Evolutionary conservation across 164 flowering plant genomes (phyloP).

Genomic region (Umbellularia californica): DNA sequence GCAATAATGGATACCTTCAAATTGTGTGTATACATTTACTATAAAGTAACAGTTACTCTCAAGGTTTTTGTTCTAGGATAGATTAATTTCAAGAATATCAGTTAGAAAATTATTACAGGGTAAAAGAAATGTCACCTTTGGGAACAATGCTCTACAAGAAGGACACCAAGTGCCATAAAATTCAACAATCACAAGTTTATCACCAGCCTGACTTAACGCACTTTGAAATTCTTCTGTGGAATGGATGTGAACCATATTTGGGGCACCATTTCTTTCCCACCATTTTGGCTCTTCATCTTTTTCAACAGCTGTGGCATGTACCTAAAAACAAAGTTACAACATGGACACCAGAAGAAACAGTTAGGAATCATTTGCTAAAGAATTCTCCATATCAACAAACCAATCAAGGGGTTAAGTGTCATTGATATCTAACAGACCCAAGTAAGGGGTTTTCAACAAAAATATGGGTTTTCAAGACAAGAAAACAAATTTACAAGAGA

Average conservation of each 20-base stretch:
- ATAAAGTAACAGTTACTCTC: too few relatives aligned
- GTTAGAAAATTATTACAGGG: not conserved
- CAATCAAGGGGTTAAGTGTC: too few relatives aligned
- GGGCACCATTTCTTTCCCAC: constrained; percentile 89
- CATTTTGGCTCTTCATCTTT: constrained; percentile 82
- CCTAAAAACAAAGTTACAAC: constrained; percentile 36
- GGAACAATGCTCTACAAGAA: constrained; percentile 89
- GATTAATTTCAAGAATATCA: too few relatives aligned
- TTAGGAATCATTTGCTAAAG: not conserved
- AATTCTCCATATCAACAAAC: too few relatives aligned
- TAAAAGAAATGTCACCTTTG: constrained; percentile 53
- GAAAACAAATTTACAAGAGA: not conserved
- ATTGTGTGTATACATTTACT: not conserved
- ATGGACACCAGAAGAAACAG: not conserved
- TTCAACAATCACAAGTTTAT: constrained; percentile 87
- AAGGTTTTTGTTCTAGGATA: too few relatives aligned
- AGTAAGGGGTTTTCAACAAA: not conserved
- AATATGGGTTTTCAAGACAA: not conserved
- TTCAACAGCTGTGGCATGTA: constrained; percentile 61
- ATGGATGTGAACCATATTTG: constrained; percentile 91
- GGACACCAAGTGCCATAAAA: constrained; percentile 99
- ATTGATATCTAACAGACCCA: too few relatives aligned
- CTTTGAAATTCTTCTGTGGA: constrained; percentile 79
- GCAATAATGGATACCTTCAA: too few relatives aligned
- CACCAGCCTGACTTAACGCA: constrained; percentile 85